Percentiles rank a stretch among this genome's conserved stretches.
Conservation (phyloP, 1,139 yeast species). For the Yamadazyma spencermartinsiae region DNA sequence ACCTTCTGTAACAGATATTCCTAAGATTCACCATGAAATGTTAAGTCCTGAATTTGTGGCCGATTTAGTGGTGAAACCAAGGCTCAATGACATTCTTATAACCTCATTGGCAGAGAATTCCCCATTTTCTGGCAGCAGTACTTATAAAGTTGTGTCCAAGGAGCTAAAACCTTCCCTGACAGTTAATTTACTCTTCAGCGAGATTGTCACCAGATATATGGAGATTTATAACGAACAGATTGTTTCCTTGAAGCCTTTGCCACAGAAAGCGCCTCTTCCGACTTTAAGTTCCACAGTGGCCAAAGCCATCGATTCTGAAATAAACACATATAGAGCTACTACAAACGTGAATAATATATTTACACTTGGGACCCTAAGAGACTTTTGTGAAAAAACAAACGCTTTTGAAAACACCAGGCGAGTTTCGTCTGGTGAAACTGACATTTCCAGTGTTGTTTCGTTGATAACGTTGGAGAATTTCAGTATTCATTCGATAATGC, state of each 20-base stretch:
- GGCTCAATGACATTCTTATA: constrained; percentile 29
- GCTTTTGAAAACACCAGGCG: constrained; percentile 22
- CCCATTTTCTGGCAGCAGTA: constrained; percentile 29
- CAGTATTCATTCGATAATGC: constrained; percentile 14
- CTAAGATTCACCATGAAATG: constrained; percentile 32
- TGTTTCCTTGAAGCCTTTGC: constrained; percentile 12
- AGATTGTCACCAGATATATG: constrained; percentile 32
- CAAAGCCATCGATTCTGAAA: constrained; percentile 6
- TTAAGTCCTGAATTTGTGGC: constrained; percentile 36
- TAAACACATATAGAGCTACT: constrained; percentile 2
- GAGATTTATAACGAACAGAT: constrained; percentile 27
- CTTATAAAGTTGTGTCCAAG: constrained; percentile 24
- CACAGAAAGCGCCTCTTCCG: constrained; percentile 9
- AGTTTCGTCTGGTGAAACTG: constrained; percentile 17
- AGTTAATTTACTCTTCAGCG: constrained; percentile 28
- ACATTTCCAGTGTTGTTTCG: constrained; percentile 13
- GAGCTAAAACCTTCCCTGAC: constrained; percentile 16
- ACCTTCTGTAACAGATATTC: constrained; percentile 19
- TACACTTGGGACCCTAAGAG: constrained; percentile 12
- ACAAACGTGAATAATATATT: constrained; percentile 3
- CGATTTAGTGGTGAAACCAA: constrained; percentile 32
- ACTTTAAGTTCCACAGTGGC: constrained; percentile 7
- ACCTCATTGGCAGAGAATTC: constrained; percentile 31
- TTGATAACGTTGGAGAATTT: constrained; percentile 24
- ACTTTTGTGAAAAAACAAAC: constrained; percentile 19